Evolutionary conservation across 179 eudicot genomes (phyloP).

Genomic region (Spinacia oleracea): DNA sequence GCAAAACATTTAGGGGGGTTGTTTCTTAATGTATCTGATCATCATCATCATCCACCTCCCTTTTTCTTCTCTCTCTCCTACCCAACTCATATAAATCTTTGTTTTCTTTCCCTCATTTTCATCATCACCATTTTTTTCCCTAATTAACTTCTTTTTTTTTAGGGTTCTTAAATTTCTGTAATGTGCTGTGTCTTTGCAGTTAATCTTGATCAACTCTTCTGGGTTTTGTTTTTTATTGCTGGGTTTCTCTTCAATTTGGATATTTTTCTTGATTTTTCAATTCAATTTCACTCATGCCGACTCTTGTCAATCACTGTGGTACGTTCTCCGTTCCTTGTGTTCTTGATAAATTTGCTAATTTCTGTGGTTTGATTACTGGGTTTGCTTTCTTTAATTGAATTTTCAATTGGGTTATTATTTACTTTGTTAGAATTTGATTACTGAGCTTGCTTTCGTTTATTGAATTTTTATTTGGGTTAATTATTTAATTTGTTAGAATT

Average conservation of each 20-base stretch:
- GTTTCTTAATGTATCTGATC: slow-evolving; percentile 28
- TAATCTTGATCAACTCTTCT: slow-evolving; percentile 15
- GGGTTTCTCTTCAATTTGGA: slow-evolving; percentile 32
- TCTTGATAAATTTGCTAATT: not conserved
- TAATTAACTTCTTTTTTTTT: not conserved
- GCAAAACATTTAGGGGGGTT: slow-evolving; percentile 4
- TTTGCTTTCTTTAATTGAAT: not conserved
- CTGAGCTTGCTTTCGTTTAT: too few relatives aligned
- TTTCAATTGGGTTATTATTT: not conserved
- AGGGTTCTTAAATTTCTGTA: slow-evolving; percentile 27
- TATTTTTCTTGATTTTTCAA: slow-evolving; percentile 14
- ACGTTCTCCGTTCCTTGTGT: slow-evolving; percentile 7
- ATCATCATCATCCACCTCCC: not conserved
- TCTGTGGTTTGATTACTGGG: not conserved
- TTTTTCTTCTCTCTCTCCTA: not conserved
- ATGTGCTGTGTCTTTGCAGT: slow-evolving; percentile 33
- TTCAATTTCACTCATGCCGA: slow-evolving; percentile 35
- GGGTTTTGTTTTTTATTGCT: slow-evolving; percentile 29
- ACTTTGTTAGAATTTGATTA: not conserved
- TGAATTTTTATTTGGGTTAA: too few relatives aligned
- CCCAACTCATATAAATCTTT: slow-evolving; percentile 22
- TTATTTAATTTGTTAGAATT: too few relatives aligned
- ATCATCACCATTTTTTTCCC: not conserved
- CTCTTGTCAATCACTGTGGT: slow-evolving; percentile 40
- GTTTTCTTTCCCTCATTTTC: slow-evolving; percentile 12